Base-by-base conservation (phyloP, 1,139 yeast genomes). In the Scheffersomyces lignicola region DNA sequence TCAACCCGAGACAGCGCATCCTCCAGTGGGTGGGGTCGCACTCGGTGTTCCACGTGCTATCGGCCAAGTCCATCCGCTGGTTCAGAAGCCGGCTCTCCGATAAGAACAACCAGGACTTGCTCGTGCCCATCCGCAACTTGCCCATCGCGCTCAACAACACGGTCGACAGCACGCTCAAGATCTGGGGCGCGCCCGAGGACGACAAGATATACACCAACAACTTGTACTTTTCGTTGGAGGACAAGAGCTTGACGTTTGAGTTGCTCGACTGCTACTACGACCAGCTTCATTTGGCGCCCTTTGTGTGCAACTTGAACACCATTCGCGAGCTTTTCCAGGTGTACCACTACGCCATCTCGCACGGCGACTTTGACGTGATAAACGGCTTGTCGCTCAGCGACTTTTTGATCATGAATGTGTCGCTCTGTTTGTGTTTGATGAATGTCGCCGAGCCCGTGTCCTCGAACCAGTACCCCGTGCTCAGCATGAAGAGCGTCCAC, bases 11-110 rank as follows among this genome's bases (percentile, higher is more conserved):
- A 14, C 24, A 20, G 17, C 32, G 42, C 17, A 30, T 44, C 12
- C 22, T 37, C 13, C 41, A 45, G 26, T 48, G 40, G 28, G 49
- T 42, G 31, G 57, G 57, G 3, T 41, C 49, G 8, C 57, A 52
- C 34, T 46, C 48, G 3, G 37, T 37, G 13, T 48, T 44, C 33
- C 47, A 40, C 35, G 43, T 51, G 3, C 42, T 54, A 24, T 45
- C 53, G 6, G 49, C 48, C 4, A 49, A 43, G 22, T 47, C 54
- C 23, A 14, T 44, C 22, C 41, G 46, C 23, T 56, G 53, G 54
- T 14, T 44, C 11, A 33, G 43, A 26, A 34, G 35, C 1, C 34
- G 39, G 21, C 18, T 48, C 5, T 29, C 26, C 9, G 42, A 32
- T 26, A 40, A 24, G n/a, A 32, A 24, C 10, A 29, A 36, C 20